Conservation (phyloP, 1,284 basidiomycete genomes). For the Fomitopsis palustris region DNA sequence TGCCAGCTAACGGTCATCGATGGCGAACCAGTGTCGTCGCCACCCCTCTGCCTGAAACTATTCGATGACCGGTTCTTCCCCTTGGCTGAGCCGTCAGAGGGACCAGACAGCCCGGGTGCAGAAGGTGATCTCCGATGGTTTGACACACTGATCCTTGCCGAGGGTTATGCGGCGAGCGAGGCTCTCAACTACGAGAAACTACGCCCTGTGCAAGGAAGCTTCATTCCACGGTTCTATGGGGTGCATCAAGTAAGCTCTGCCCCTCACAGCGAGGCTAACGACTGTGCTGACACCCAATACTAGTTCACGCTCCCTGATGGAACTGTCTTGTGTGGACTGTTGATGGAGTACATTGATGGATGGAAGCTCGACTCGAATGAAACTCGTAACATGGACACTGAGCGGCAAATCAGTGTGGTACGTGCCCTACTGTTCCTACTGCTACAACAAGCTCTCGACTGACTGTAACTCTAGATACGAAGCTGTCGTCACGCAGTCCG, state of each 20-base stretch:
- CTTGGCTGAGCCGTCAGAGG: neutral
- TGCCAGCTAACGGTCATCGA: neutral
- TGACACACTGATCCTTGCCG: neutral
- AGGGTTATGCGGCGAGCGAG: neutral
- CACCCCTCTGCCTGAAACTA: neutral
- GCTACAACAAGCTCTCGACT: neutral
- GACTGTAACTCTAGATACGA: neutral
- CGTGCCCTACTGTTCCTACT: neutral
- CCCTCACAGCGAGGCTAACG: neutral
- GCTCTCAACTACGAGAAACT: neutral
- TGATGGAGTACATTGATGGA: neutral
- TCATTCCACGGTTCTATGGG: neutral
- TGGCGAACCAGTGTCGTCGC: neutral
- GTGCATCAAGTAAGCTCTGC: neutral
- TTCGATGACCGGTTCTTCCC: neutral
- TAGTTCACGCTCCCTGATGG: neutral
- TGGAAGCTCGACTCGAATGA: neutral
- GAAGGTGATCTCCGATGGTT: neutral
- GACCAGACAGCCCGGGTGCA: no score
- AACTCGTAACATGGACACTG: neutral
- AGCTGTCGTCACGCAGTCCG: neutral
- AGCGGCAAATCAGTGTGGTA: neutral
- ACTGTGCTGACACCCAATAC: neutral
- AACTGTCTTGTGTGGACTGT: neutral
- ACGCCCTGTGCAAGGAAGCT: neutral